These are phyloP conservation scores for Neopestalotiopsis rosae DNA, from an alignment of 2,329 filamentous ascomycete genomes.

Conservation along the genomic window DNA sequence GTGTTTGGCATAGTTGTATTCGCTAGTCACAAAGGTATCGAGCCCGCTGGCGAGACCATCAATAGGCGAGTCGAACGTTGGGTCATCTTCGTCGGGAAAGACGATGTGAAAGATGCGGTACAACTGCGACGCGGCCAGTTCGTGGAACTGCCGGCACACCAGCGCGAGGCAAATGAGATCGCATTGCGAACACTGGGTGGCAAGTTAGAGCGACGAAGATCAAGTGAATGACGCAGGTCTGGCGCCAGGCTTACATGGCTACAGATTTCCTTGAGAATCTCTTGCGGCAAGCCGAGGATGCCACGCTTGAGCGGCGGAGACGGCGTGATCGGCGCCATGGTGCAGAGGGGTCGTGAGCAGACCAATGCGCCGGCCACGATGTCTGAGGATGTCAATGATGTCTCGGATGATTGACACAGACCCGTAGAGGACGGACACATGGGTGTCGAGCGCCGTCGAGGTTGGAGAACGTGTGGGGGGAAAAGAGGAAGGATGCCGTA, in stretches of 20 bases:
- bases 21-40: constrained; percentile 66
- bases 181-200: constrained; percentile 50
- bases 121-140: constrained; percentile 61
- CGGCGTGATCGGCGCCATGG: constrained; percentile 11
- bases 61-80: constrained; percentile 55
- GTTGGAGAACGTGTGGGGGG: not conserved
- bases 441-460: not conserved
- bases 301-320: constrained; percentile 9
- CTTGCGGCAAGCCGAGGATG: constrained; percentile 51
- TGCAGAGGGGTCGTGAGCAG: not conserved
- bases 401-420: not conserved
- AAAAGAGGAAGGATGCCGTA: no score
- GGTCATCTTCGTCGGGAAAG: constrained; percentile 65
- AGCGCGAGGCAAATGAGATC: constrained; percentile 64
- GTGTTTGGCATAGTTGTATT: constrained; percentile 67
- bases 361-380: not conserved
- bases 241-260: constrained; percentile 44
- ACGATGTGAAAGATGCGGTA: constrained; percentile 66
- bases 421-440: not conserved
- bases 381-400: not conserved
- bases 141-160: constrained; percentile 62
- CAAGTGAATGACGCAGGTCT: not conserved
- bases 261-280: constrained; percentile 55
- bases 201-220: not conserved
- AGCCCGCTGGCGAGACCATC: constrained; percentile 63